A percentile compares a stretch with the other conserved stretches of the same genome.
These are phyloP conservation scores for Phytophthora kernoviae DNA, from an alignment of 352 stramenopile genomes.

Conservation along the genomic window DNA sequence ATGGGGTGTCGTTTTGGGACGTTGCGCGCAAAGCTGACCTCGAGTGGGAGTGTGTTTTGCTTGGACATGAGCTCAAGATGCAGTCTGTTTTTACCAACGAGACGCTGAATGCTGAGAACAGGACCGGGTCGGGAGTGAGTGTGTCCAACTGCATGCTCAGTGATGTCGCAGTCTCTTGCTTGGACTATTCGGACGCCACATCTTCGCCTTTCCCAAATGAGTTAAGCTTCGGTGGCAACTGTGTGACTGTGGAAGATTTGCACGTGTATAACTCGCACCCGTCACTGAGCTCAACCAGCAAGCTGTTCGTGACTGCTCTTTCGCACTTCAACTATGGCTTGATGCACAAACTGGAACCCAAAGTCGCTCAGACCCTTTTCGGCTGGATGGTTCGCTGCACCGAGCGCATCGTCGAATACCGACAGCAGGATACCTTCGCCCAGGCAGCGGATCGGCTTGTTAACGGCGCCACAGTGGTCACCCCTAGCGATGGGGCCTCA, in stretches of 20 bases:
- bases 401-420: constrained; percentile 48
- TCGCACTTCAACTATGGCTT: constrained; percentile 65
- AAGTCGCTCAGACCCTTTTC: constrained; percentile 43
- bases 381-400: constrained; percentile 57
- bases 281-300: constrained; percentile 54
- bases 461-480: neutral
- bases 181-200: constrained; percentile 26
- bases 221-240: constrained; percentile 17
- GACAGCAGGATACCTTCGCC: constrained; percentile 46
- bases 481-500: constrained; percentile 2
- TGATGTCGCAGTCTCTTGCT: constrained; percentile 43
- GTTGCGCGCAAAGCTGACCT: constrained; percentile 54
- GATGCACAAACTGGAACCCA: constrained; percentile 62
- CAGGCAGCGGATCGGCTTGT: constrained; percentile 44
- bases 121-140: constrained; percentile 25
- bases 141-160: constrained; percentile 54
- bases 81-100: constrained; percentile 70
- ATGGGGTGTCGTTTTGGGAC: constrained; percentile 54
- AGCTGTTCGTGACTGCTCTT: constrained; percentile 54
- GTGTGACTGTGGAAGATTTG: constrained; percentile 44
- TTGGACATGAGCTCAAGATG: constrained; percentile 65
- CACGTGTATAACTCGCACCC: constrained; percentile 66
- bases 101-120: constrained; percentile 48
- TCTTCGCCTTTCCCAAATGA: constrained; percentile 28
- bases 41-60: constrained; percentile 43